phyloP scores from a whole-genome alignment of 2,329 filamentous ascomycete genomes.

The Thelonectria rubi region DNA sequence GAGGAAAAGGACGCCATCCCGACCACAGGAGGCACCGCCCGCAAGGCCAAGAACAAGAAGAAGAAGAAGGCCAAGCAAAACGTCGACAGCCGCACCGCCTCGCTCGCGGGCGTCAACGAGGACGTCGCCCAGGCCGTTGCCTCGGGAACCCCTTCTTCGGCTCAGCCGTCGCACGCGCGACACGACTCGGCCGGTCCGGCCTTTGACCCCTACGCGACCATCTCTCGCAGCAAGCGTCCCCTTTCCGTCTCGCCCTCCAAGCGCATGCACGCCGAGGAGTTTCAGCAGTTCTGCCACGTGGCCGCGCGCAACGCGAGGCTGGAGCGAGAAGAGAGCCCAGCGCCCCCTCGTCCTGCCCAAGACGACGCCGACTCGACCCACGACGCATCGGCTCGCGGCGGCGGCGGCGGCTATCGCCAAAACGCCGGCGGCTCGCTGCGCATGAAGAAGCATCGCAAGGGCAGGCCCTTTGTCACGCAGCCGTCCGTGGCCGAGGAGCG shows the following conservation, averaged over 20 bases:
- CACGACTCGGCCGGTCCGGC: not conserved
- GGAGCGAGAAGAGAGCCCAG: not conserved
- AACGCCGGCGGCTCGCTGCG: slow-evolving; percentile 48
- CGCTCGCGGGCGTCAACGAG: not conserved
- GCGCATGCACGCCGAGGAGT: slow-evolving; percentile 24
- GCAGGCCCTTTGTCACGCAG: slow-evolving; percentile 28
- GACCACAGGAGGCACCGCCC: not conserved
- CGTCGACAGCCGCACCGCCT: not conserved
- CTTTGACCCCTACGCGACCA: not conserved
- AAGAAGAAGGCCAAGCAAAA: slow-evolving; percentile 35
- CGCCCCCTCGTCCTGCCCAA: not conserved
- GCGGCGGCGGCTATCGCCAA: slow-evolving; percentile 36
- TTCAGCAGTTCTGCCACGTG: slow-evolving; percentile 9
- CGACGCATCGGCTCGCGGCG: slow-evolving; percentile 21
- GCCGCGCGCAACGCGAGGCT: slow-evolving; percentile 32
- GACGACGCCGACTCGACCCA: slow-evolving; percentile 10
- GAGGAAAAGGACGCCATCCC: not conserved
- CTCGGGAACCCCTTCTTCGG: not conserved
- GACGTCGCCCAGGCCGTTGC: not conserved
- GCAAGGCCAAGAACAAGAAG: slow-evolving; percentile 35
- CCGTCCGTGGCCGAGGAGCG: slow-evolving; percentile 30
- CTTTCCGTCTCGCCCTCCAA: slow-evolving; percentile 24
- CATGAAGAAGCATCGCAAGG: slow-evolving; percentile 44
- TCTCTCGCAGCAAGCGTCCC: not conserved
- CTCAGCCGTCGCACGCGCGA: not conserved